A percentile compares a stretch with the other conserved stretches of the same genome.
These are phyloP conservation scores for Fusarium devonianum DNA, from an alignment of 2,329 filamentous ascomycete species.

Conservation along the genomic window DNA sequence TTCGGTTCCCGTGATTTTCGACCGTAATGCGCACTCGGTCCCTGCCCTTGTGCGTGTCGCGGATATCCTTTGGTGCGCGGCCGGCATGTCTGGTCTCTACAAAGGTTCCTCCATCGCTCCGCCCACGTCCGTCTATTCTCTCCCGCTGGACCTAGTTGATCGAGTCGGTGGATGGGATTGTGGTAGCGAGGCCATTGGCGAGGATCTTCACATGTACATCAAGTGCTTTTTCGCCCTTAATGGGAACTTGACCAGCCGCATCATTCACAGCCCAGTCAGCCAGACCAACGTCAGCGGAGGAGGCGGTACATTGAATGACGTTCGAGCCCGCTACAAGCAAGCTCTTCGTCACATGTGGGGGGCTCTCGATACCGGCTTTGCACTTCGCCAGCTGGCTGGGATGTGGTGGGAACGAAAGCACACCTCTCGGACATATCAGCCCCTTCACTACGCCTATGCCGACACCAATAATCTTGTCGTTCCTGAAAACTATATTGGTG, in stretches of 20 bases:
- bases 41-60: constrained; percentile 74
- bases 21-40: constrained; percentile 74
- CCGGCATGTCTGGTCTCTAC: constrained; percentile 74
- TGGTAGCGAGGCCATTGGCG: constrained; percentile 74
- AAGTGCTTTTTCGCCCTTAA: constrained; percentile 80
- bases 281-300: constrained; percentile 75
- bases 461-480: constrained; percentile 57
- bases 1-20: constrained; percentile 75
- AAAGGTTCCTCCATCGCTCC: constrained; percentile 69
- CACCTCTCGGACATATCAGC: constrained; percentile 62
- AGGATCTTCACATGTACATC: constrained; percentile 80
- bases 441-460: constrained; percentile 59
- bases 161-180: constrained; percentile 77
- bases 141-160: constrained; percentile 71
- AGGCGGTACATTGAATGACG: constrained; percentile 61
- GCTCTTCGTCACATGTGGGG: constrained; percentile 81
- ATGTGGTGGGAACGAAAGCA: constrained; percentile 66
- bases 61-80: constrained; percentile 75
- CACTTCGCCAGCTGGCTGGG: constrained; percentile 64
- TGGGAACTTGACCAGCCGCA: constrained; percentile 69
- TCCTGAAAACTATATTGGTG: constrained; percentile 53
- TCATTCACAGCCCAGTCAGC: constrained; percentile 73
- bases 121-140: constrained; percentile 76
- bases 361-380: constrained; percentile 72
- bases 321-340: constrained; percentile 73